Percentiles rank a stretch among this genome's conserved stretches.
Conservation (phyloP, 805 yeast genomes). For the Cyberlindnera nakhonratchasimensis region DNA sequence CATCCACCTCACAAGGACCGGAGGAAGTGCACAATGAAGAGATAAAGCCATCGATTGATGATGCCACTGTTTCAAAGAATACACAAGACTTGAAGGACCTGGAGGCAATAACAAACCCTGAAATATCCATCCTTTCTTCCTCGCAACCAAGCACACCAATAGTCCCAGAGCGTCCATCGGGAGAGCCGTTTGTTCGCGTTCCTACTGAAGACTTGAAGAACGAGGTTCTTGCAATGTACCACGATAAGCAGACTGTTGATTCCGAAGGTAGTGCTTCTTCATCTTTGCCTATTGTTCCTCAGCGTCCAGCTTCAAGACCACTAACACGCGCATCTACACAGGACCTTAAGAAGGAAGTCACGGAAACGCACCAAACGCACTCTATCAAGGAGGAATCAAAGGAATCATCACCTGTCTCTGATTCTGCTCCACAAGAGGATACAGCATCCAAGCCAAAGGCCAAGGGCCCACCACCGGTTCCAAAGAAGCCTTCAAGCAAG, state of each 20-base stretch:
- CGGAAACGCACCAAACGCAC: conserved; percentile 5
- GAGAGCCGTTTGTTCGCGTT: conserved; percentile 1
- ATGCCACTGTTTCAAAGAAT: not conserved
- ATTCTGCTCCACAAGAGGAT: not conserved
- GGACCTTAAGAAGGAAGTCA: conserved; percentile 12
- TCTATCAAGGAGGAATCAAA: not conserved
- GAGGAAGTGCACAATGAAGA: conserved; percentile 1
- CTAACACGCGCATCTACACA: conserved; percentile 10
- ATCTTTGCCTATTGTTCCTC: conserved; percentile 2
- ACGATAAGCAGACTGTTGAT: not conserved
- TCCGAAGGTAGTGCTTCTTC: not conserved
- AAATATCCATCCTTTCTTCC: not conserved
- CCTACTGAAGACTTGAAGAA: conserved; percentile 3
- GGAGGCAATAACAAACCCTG: conserved; percentile 10
- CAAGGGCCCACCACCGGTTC: conserved; percentile 59
- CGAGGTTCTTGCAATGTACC: conserved; percentile 1
- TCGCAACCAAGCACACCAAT: not conserved
- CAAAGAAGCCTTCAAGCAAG: conserved; percentile 73
- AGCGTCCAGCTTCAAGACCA: conserved; percentile 9
- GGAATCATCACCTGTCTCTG: not conserved
- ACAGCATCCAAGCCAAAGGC: conserved; percentile 14
- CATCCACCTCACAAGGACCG: conserved; percentile 13
- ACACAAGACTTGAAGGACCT: conserved; percentile 10
- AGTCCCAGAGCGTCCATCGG: conserved; percentile 1
- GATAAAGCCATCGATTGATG: conserved; percentile 1